Conservation (phyloP, 352 stramenopile species). For the Globisporangium emineosum region DNA sequence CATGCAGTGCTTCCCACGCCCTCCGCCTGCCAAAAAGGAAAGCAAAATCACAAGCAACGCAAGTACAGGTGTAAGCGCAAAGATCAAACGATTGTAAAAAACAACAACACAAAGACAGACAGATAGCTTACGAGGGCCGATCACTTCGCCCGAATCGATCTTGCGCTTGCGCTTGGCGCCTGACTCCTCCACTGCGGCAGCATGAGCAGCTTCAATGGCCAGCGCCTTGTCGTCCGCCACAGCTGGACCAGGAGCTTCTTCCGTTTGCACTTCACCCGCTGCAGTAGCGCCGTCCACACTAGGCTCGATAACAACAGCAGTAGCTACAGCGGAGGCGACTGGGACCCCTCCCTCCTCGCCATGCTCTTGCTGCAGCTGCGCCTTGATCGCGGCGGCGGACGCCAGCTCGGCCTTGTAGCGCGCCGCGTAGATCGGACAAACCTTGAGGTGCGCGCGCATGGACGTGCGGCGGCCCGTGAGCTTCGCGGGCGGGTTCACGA, state of each 20-base stretch:
- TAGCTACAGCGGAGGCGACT: conserved; percentile 2
- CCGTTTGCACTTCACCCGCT: not conserved
- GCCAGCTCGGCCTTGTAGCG: conserved; percentile 66
- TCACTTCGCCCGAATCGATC: conserved; percentile 28
- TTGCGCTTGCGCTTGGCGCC: conserved; percentile 55
- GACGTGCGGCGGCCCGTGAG: conserved; percentile 70
- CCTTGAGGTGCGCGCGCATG: conserved; percentile 76
- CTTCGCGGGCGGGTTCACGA: conserved; percentile 44
- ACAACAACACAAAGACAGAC: not conserved
- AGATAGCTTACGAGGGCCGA: conserved; percentile 25
- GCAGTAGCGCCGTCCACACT: not conserved
- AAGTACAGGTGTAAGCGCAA: not conserved
- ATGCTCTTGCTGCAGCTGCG: conserved; percentile 18
- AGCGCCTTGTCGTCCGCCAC: not conserved
- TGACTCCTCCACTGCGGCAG: not conserved
- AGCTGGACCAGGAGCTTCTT: not conserved
- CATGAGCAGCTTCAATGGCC: not conserved
- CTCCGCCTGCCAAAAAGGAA: conserved; percentile 21
- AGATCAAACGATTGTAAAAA: not conserved
- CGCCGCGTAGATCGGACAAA: conserved; percentile 61
- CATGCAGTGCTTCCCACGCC: conserved; percentile 72
- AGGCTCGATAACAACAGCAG: not conserved
- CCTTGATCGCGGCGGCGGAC: conserved; percentile 19
- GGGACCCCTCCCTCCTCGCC: not conserved
- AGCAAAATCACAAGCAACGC: not conserved